Conservation (phyloP, 2,329 filamentous ascomycete genomes). For the Neocatenulostroma microsporum region DNA sequence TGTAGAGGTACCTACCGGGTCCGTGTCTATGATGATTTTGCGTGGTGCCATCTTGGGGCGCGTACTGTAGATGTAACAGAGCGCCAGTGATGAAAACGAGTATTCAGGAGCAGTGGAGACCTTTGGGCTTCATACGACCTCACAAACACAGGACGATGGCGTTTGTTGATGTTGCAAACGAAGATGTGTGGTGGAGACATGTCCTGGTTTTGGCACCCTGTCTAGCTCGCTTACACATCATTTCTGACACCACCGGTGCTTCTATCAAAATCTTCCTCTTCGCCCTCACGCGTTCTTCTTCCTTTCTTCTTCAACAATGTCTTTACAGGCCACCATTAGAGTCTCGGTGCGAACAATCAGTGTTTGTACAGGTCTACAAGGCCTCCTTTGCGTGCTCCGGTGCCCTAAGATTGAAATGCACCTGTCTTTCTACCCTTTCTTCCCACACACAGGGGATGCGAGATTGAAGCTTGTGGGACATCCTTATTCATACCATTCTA, state of each 20-base stretch:
- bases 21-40: slow-evolving; percentile 89
- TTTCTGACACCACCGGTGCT: too few relatives aligned
- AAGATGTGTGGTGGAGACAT: too few relatives aligned
- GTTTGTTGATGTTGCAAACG: too few relatives aligned
- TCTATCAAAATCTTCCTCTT: not conserved
- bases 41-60: slow-evolving; percentile 38
- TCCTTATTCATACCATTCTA: not conserved
- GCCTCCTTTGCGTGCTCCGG: slow-evolving; percentile 91
- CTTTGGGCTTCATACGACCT: too few relatives aligned
- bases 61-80: too few relatives aligned
- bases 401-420: slow-evolving; percentile 69
- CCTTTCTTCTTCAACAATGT: slow-evolving; percentile 60
- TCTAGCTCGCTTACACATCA: too few relatives aligned
- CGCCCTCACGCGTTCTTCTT: slow-evolving; percentile 5
- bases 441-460: slow-evolving; percentile 40
- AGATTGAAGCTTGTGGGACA: slow-evolving; percentile 27
- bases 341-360: slow-evolving; percentile 92
- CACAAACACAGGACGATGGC: too few relatives aligned
- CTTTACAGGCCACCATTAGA: slow-evolving; percentile 91
- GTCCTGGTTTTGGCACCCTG: too few relatives aligned
- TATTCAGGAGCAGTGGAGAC: too few relatives aligned
- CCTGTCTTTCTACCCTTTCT: slow-evolving; percentile 51
- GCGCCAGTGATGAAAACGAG: too few relatives aligned
- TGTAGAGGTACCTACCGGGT: slow-evolving; percentile 64
- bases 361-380: slow-evolving; percentile 80